A percentile compares a stretch with the other conserved stretches of the same genome.
Conservation (phyloP, 2,329 filamentous ascomycete genomes). For the Apiospora kogelbergensis region DNA sequence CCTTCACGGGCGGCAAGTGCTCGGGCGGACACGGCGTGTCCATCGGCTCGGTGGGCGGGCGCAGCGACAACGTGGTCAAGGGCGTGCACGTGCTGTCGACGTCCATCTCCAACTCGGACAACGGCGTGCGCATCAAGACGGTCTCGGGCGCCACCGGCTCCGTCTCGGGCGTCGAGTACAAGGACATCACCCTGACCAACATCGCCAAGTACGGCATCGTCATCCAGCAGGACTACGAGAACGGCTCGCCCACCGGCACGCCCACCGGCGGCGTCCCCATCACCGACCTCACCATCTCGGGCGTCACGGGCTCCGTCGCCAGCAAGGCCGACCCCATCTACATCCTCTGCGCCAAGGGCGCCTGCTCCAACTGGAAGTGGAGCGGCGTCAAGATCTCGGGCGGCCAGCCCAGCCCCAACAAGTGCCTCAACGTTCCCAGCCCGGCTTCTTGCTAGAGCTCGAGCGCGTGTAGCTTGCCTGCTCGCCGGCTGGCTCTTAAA, state of each 20-base stretch:
- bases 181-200: constrained; percentile 47
- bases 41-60: constrained; percentile 60
- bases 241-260: constrained; percentile 35
- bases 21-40: constrained; percentile 57
- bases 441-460: constrained; percentile 23
- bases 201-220: constrained; percentile 57
- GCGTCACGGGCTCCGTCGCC: constrained; percentile 39
- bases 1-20: constrained; percentile 43
- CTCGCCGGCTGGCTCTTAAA: neutral
- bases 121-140: constrained; percentile 61
- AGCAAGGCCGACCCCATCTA: constrained; percentile 30
- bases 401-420: constrained; percentile 50
- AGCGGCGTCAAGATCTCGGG: constrained; percentile 34
- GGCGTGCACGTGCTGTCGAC: constrained; percentile 51
- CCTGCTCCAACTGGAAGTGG: constrained; percentile 38
- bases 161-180: constrained; percentile 53
- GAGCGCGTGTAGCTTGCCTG: neutral
- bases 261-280: constrained; percentile 49
- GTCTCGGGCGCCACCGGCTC: constrained; percentile 50
- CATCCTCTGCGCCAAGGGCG: constrained; percentile 38
- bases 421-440: constrained; percentile 52
- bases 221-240: constrained; percentile 48
- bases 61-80: constrained; percentile 52
- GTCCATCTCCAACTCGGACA: constrained; percentile 49
- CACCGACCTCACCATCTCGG: constrained; percentile 39